phyloP scores from a whole-genome alignment of 345 rosid species.

The Mangifera indica region DNA sequence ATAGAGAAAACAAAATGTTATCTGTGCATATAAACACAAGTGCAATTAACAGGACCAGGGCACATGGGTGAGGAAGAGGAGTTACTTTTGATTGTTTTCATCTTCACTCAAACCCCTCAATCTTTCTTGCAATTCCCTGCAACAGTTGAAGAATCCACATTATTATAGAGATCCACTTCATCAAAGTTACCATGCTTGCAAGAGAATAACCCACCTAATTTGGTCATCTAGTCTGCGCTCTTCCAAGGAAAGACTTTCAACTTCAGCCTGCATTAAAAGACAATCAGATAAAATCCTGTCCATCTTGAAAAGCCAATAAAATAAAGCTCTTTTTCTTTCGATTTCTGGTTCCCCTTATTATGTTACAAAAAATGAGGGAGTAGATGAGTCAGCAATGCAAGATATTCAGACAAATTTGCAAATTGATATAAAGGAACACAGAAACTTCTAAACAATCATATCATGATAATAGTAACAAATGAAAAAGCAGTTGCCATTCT shows the following conservation, averaged over 20 bases:
- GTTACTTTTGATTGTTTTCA: slow-evolving; percentile 73
- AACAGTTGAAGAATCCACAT: slow-evolving; percentile 39
- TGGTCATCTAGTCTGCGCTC: slow-evolving; percentile 71
- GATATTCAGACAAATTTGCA: slow-evolving; percentile 9
- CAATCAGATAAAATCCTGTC: slow-evolving; percentile 17
- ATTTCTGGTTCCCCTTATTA: neutral
- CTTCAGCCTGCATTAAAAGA: slow-evolving; percentile 60
- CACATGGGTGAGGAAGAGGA: slow-evolving; percentile 15
- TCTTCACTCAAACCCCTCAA: slow-evolving; percentile 76
- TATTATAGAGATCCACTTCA: slow-evolving; percentile 23
- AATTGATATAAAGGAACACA: slow-evolving; percentile 1
- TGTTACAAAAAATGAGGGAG: neutral
- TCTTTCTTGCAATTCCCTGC: slow-evolving; percentile 81
- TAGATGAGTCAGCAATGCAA: neutral
- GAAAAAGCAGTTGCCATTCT: neutral
- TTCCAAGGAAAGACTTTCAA: slow-evolving; percentile 65
- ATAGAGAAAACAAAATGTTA: slow-evolving; percentile 17
- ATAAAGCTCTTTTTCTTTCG: neutral
- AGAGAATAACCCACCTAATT: slow-evolving; percentile 63
- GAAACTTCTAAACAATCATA: neutral
- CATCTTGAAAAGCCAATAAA: slow-evolving; percentile 10
- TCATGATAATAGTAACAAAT: neutral
- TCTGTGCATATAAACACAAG: slow-evolving; percentile 12
- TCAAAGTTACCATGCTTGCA: slow-evolving; percentile 17
- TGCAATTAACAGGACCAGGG: slow-evolving; percentile 5